Percentiles rank a stretch among this genome's conserved stretches.
phyloP scores from a whole-genome alignment of 2,329 filamentous ascomycete genomes.

The Lithohypha guttulata region DNA sequence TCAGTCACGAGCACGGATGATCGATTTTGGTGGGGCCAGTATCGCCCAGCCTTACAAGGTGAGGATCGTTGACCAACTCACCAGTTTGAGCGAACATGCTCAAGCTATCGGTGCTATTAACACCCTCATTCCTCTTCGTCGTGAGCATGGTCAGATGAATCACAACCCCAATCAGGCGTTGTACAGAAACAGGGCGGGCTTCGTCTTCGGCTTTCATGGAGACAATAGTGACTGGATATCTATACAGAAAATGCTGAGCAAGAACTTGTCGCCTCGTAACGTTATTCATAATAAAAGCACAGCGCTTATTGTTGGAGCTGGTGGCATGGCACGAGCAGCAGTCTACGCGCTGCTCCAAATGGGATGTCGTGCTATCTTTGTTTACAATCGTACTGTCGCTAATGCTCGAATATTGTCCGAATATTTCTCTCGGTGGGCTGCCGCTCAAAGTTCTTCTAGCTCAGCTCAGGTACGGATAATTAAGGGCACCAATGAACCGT shows the following conservation, averaged over 20 bases:
- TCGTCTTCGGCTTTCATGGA: constrained; percentile 33
- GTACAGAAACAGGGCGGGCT: constrained; percentile 33
- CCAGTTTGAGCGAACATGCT: constrained; percentile 32
- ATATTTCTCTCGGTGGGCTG: constrained; percentile 53
- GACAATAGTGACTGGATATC: constrained; percentile 37
- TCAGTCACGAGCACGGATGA: constrained; percentile 29
- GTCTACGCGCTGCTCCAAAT: constrained; percentile 70
- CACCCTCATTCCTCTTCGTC: constrained; percentile 34
- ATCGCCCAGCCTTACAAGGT: constrained; percentile 36
- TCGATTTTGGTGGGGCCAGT: constrained; percentile 33
- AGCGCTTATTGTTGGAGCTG: constrained; percentile 47
- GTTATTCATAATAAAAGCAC: constrained; percentile 43
- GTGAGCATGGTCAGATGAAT: constrained; percentile 28
- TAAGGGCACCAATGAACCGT: constrained; percentile 46
- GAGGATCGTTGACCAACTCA: constrained; percentile 28
- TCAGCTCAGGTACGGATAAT: constrained; percentile 42
- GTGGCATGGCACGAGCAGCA: constrained; percentile 67
- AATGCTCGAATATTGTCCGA: constrained; percentile 56
- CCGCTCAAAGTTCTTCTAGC: constrained; percentile 35
- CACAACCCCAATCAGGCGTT: constrained; percentile 31
- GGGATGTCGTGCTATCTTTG: constrained; percentile 63
- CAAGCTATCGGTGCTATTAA: constrained; percentile 37
- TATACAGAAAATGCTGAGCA: constrained; percentile 32
- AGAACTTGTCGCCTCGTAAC: constrained; percentile 38
- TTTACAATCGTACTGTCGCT: constrained; percentile 60